A percentile compares a stretch with the other conserved stretches of the same genome.
Conservation (phyloP, 2,329 filamentous ascomycete genomes). For the Whalleya microplaca region DNA sequence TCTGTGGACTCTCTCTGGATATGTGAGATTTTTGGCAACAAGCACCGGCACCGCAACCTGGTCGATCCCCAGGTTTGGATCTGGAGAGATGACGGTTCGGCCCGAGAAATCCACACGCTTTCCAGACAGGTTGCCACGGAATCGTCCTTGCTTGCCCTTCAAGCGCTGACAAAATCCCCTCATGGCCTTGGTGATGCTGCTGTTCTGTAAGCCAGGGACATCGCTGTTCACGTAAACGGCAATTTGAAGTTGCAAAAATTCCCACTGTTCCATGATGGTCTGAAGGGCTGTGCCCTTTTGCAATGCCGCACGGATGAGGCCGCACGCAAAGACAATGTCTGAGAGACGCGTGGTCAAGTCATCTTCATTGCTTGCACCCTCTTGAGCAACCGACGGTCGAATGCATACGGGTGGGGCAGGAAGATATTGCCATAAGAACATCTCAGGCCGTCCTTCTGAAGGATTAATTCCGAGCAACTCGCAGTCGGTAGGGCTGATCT, state of each 20-base stretch:
- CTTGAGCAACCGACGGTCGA: slow-evolving; percentile 89
- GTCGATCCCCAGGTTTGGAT: slow-evolving; percentile 91
- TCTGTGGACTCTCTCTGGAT: slow-evolving; percentile 83
- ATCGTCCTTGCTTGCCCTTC: slow-evolving; percentile 96
- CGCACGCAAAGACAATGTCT: slow-evolving; percentile 92
- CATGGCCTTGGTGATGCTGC: slow-evolving; percentile 84
- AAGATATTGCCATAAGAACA: slow-evolving; percentile 97
- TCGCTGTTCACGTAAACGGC: slow-evolving; percentile 99
- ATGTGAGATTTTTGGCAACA: slow-evolving; percentile 96
- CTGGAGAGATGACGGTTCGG: slow-evolving; percentile 94
- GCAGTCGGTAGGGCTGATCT: slow-evolving; percentile 82
- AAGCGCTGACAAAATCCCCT: slow-evolving; percentile 93
- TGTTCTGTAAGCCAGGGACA: slow-evolving; percentile 87
- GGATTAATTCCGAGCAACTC: slow-evolving; percentile 90
- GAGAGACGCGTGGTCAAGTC: slow-evolving; percentile 96
- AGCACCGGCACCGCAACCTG: slow-evolving; percentile 89
- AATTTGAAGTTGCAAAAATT: slow-evolving; percentile 92
- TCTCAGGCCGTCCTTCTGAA: slow-evolving; percentile 85
- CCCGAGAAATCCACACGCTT: slow-evolving; percentile 99
- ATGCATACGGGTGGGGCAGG: slow-evolving; percentile 94
- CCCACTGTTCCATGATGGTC: slow-evolving; percentile 98
- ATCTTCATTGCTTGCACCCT: slow-evolving; percentile 91
- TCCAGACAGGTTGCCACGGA: slow-evolving; percentile 93
- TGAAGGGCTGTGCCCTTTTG: slow-evolving; percentile 82
- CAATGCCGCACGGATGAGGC: slow-evolving; percentile 80